Percentiles rank a stretch among this genome's conserved stretches.
These are phyloP conservation scores for Leptomonas seymouri DNA, from an alignment of 208 protist genomes.

Conservation along the genomic window DNA sequence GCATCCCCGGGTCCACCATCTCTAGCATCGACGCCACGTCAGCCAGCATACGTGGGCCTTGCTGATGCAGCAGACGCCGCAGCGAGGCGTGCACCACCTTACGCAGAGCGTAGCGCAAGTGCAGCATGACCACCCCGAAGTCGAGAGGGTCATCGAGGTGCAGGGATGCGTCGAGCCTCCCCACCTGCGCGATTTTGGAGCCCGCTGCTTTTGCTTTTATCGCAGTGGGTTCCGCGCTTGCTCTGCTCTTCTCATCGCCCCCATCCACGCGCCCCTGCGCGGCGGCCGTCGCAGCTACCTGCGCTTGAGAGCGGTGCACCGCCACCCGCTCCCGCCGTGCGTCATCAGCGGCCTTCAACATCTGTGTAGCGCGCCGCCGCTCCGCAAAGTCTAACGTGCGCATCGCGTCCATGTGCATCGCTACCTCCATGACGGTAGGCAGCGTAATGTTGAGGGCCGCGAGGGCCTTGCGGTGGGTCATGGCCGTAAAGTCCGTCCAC, in stretches of 20 bases:
- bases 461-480: slow-evolving; percentile 68
- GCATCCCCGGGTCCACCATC: slow-evolving; percentile 39
- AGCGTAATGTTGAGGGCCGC: slow-evolving; percentile 68
- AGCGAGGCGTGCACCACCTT: slow-evolving; percentile 85
- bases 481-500: slow-evolving; percentile 45
- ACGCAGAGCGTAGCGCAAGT: slow-evolving; percentile 81
- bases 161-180: slow-evolving; percentile 58
- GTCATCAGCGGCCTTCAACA: slow-evolving; percentile 78
- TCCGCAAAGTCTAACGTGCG: slow-evolving; percentile 44
- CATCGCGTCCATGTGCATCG: slow-evolving; percentile 69
- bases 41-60: slow-evolving; percentile 53
- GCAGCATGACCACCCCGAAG: slow-evolving; percentile 81
- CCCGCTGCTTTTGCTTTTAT: no score
- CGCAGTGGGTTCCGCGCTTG: no score
- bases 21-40: slow-evolving; percentile 70
- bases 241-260: no score
- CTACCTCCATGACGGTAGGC: slow-evolving; percentile 67
- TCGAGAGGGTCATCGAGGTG: slow-evolving; percentile 76
- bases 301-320: slow-evolving; percentile 39
- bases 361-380: slow-evolving; percentile 45
- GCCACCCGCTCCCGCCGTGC: slow-evolving; percentile 64
- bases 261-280: neutral
- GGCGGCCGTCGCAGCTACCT: slow-evolving; percentile 28
- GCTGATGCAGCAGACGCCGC: slow-evolving; percentile 62
- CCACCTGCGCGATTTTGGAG: neutral